phyloP scores from a whole-genome alignment of 495 filamentous ascomycete species.

The Penicillium ochrochloron region DNA sequence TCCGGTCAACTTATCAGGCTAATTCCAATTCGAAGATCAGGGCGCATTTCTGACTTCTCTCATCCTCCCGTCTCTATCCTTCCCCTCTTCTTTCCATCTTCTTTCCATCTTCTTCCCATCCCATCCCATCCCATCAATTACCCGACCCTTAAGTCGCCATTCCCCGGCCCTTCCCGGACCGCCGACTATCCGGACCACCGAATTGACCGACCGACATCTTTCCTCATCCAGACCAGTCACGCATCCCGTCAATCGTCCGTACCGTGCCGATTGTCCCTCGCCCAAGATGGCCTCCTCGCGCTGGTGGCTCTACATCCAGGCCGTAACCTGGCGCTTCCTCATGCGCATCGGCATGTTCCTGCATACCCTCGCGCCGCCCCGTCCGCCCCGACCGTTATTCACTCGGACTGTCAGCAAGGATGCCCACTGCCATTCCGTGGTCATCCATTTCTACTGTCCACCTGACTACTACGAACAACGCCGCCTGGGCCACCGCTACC shows the following conservation, averaged over 20 bases:
- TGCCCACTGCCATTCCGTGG: conserved; percentile 56
- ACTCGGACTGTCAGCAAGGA: conserved; percentile 64
- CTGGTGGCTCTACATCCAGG: conserved; percentile 73
- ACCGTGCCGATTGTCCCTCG: conserved; percentile 6
- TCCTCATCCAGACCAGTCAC: conserved; percentile 5
- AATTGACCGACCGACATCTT: conserved; percentile 11
- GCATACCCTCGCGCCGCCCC: conserved; percentile 69
- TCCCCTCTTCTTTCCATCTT: background rate
- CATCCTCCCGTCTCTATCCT: background rate
- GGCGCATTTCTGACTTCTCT: background rate
- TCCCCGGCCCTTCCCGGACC: conserved; percentile 13
- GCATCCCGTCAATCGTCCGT: background rate
- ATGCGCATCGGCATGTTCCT: conserved; percentile 80
- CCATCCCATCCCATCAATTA: background rate
- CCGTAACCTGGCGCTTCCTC: conserved; percentile 75
- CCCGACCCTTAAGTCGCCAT: background rate
- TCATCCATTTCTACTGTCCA: conserved; percentile 83
- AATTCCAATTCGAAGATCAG: background rate
- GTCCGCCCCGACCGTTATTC: conserved; percentile 70
- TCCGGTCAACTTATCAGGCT: background rate
- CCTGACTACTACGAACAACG: conserved; percentile 54
- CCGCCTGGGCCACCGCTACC: conserved; percentile 49
- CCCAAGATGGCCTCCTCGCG: conserved; percentile 56
- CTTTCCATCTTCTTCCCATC: background rate
- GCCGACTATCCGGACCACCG: conserved; percentile 2